Evolutionary conservation across 2,329 filamentous ascomycete genomes (phyloP).

Genomic region (Dactylella cylindrospora): DNA sequence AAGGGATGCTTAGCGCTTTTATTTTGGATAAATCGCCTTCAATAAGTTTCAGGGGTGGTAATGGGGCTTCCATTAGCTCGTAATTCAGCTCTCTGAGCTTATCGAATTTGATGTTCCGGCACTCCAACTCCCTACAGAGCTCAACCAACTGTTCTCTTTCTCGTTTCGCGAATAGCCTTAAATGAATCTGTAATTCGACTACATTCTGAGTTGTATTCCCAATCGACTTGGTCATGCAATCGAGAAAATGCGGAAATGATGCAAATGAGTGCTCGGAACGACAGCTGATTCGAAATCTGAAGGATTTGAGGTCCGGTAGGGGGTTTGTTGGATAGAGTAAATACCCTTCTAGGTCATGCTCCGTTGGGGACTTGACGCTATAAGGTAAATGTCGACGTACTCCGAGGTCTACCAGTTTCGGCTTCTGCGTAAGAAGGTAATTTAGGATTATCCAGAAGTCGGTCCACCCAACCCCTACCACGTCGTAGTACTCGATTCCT

Average conservation of each 20-base stretch:
- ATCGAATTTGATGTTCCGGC: not conserved
- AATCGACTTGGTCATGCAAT: conserved; percentile 1
- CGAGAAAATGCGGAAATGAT: not conserved
- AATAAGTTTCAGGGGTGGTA: conserved; percentile 1
- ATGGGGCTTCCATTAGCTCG: not conserved
- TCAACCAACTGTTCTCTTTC: not conserved
- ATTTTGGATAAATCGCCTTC: conserved; percentile 7
- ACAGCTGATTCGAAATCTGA: conserved; percentile 8
- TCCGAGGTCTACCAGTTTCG: conserved; percentile 1
- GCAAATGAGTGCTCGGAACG: not conserved
- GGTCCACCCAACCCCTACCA: conserved; percentile 1
- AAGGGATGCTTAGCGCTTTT: conserved; percentile 6
- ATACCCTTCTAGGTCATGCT: not conserved
- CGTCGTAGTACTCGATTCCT: conserved; percentile 22
- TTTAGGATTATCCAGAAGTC: conserved; percentile 24
- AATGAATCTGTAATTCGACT: conserved; percentile 3
- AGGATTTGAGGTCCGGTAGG: conserved; percentile 4
- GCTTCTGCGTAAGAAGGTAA: conserved; percentile 9
- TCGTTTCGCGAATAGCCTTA: not conserved
- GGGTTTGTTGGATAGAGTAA: not conserved
- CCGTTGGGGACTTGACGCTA: not conserved
- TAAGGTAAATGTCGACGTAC: not conserved
- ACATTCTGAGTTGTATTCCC: conserved; percentile 16
- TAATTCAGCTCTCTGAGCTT: conserved; percentile 12
- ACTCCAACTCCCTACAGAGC: not conserved